These are phyloP conservation scores for Cystobasidium slooffiae DNA, from an alignment of 1,284 basidiomycete genomes.

Conservation along the genomic window DNA sequence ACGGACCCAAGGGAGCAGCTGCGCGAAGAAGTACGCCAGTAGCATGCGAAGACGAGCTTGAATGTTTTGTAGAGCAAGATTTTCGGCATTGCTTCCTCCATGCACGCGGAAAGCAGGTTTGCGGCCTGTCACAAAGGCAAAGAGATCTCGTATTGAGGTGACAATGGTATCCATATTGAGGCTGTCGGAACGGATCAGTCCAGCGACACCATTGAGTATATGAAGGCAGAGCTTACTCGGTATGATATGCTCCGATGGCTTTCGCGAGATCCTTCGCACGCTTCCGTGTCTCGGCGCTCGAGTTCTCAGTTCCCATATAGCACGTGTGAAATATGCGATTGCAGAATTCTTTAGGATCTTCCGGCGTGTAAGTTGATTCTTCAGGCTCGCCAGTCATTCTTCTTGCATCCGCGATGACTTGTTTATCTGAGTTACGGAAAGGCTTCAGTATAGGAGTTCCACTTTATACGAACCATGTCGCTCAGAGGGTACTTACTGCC, in stretches of 20 bases:
- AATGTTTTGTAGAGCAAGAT: constrained; percentile 96
- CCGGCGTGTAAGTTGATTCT: constrained; percentile 78
- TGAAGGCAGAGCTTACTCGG: constrained; percentile 61
- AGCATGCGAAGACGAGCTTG: constrained; percentile 96
- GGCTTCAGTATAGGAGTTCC: not conserved
- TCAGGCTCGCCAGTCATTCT: constrained; percentile 83
- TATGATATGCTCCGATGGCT: constrained; percentile 89
- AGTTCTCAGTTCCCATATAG: constrained; percentile 99
- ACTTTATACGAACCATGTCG: too few relatives aligned
- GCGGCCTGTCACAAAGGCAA: constrained; percentile 78
- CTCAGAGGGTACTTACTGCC: constrained; percentile 65
- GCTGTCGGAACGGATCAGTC: constrained; percentile 30
- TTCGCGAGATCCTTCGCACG: constrained; percentile 83
- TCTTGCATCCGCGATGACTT: constrained; percentile 88
- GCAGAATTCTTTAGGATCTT: constrained; percentile 83
- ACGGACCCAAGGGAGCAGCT: constrained; percentile 90
- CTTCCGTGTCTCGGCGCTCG: constrained; percentile 79
- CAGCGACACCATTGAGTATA: too few relatives aligned
- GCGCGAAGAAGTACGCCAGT: constrained; percentile 94
- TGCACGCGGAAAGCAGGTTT: constrained; percentile 85
- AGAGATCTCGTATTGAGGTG: constrained; percentile 78
- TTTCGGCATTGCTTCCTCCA: constrained; percentile 85
- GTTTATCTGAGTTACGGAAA: constrained; percentile 64
- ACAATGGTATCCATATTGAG: constrained; percentile 96
- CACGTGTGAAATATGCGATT: constrained; percentile 92